A percentile compares a stretch with the other conserved stretches of the same genome.
phyloP scores from a whole-genome alignment of 148 eudicot species.

The Cornus suecica region DNA sequence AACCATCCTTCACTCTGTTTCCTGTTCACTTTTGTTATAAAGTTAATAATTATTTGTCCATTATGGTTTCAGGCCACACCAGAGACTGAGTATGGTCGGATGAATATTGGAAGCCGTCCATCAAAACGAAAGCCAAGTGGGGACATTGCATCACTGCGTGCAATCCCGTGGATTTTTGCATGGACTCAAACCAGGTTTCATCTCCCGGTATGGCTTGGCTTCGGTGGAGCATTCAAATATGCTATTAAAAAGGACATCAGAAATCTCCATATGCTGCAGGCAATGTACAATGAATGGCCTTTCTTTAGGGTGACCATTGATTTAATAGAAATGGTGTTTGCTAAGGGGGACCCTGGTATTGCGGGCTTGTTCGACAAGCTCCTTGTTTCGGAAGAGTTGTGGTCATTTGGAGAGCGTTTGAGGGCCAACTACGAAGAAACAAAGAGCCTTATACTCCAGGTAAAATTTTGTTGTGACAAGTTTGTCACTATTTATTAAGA shows the following conservation, averaged over 20 bases:
- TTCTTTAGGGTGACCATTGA: conserved; percentile 98
- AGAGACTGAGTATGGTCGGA: conserved; percentile 86
- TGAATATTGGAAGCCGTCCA: conserved; percentile 99
- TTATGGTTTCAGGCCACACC: conserved; percentile 72
- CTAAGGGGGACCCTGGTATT: conserved; percentile 96
- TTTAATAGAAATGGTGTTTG: conserved; percentile 95
- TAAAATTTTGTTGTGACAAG: conserved; percentile 11
- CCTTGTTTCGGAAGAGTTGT: conserved; percentile 80
- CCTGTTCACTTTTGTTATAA: neutral
- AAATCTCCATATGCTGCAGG: conserved; percentile 72
- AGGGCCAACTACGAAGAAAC: conserved; percentile 78
- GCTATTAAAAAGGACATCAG: conserved; percentile 61
- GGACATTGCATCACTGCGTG: conserved; percentile 94
- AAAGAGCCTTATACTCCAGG: conserved; percentile 72
- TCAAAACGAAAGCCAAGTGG: conserved; percentile 97
- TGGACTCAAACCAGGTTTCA: conserved; percentile 99
- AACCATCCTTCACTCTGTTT: neutral
- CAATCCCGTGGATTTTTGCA: conserved; percentile 99
- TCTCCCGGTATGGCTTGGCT: conserved; percentile 98
- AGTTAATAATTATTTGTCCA: neutral
- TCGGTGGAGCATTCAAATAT: conserved; percentile 77
- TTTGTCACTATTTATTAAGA: neutral
- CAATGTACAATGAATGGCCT: conserved; percentile 97
- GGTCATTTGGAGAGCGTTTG: conserved; percentile 74
- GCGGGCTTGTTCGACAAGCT: conserved; percentile 86